Conservation (phyloP, 768 basidiomycete genomes). For the Auricularia heimuer region DNA sequence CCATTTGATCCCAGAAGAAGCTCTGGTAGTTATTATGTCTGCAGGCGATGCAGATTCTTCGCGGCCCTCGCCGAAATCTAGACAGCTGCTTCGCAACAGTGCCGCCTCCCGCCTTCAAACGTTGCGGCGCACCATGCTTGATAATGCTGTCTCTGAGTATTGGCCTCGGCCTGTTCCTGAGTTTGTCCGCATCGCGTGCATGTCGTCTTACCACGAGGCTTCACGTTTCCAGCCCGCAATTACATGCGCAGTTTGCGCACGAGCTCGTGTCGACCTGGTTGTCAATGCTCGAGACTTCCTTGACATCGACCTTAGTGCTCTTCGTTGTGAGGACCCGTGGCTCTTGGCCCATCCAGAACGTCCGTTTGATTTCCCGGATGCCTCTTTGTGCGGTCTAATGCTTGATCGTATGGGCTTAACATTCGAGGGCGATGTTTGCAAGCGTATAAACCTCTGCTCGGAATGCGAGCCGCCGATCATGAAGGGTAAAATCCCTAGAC, state of each 20-base stretch:
- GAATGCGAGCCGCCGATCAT: slow-evolving; percentile 1
- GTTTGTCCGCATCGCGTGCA: too few relatives aligned
- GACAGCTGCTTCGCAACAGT: too few relatives aligned
- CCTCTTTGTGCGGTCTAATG: not conserved
- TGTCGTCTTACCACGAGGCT: too few relatives aligned
- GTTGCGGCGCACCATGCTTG: too few relatives aligned
- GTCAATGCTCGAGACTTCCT: too few relatives aligned
- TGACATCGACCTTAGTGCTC: not conserved
- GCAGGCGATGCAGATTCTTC: not conserved
- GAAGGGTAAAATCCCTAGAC: slow-evolving; percentile 7
- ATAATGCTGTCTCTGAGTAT: too few relatives aligned
- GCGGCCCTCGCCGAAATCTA: not conserved
- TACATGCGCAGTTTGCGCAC: too few relatives aligned
- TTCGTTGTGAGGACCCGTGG: not conserved
- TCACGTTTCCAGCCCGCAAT: too few relatives aligned
- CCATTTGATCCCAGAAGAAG: not conserved
- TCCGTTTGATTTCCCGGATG: not conserved
- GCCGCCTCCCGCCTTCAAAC: too few relatives aligned
- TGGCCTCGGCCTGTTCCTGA: too few relatives aligned
- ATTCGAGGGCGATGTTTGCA: not conserved
- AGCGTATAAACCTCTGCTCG: not conserved
- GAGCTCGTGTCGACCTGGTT: too few relatives aligned
- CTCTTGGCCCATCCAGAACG: not conserved
- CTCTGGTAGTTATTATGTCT: not conserved
- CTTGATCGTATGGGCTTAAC: not conserved